Evolutionary conservation across 495 filamentous ascomycete species (phyloP).

Genomic region (Hypoxylon lenormandii): DNA sequence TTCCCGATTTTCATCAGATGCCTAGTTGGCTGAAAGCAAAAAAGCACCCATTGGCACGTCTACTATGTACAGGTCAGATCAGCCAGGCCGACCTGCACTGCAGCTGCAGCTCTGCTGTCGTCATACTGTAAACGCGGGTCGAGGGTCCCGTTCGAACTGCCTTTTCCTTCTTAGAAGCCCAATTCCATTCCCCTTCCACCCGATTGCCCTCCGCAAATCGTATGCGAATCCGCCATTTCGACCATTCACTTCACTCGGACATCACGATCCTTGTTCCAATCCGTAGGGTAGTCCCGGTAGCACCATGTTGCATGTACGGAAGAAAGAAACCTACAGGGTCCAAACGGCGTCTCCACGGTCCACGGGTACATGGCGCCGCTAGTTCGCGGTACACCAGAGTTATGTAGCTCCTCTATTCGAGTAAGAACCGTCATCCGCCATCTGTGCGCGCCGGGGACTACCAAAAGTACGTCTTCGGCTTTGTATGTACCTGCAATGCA

Average conservation of each 20-base stretch:
- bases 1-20: conserved; percentile 32
- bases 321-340: conserved; percentile 27
- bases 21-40: conserved; percentile 16
- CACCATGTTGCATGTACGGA: conserved; percentile 6
- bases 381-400: conserved; percentile 17
- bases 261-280: conserved; percentile 19
- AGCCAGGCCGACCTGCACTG: conserved; percentile 39
- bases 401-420: background rate
- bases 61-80: conserved; percentile 8
- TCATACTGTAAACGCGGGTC: conserved; percentile 40
- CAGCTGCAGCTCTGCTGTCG: conserved; percentile 45
- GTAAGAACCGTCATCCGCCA: conserved; percentile 4
- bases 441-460: too few species aligned
- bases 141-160: conserved; percentile 28
- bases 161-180: conserved; percentile 39
- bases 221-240: conserved; percentile 28
- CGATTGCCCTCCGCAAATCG: conserved; percentile 33
- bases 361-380: conserved; percentile 11
- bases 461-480: too few species aligned
- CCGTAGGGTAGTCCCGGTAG: conserved; percentile 34
- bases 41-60: background rate
- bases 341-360: background rate
- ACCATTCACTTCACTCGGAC: conserved; percentile 28
- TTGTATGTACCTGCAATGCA: too few species aligned
- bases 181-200: conserved; percentile 38